Percentiles rank a stretch among this genome's conserved stretches.
Evolutionary conservation across 768 basidiomycete species (phyloP).

Genomic region (Trametes meyenii): DNA sequence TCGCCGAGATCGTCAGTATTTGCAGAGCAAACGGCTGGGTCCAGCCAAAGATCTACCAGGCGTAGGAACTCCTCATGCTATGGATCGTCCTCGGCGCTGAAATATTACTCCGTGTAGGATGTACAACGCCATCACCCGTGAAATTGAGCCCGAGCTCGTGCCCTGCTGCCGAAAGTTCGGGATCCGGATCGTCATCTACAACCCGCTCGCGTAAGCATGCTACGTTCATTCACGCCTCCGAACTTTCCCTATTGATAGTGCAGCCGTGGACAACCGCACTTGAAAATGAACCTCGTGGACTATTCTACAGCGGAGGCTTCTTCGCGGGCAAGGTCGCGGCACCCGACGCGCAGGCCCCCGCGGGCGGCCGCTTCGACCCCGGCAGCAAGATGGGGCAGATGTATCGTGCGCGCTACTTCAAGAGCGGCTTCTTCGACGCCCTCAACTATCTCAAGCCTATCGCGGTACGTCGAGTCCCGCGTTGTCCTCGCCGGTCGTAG

Average conservation of each 20-base stretch:
- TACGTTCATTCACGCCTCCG: neutral
- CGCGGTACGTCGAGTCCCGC: conserved; percentile 37
- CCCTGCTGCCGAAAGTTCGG: conserved; percentile 62
- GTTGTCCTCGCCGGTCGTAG: neutral
- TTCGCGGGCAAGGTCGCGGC: conserved; percentile 57
- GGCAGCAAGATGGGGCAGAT: conserved; percentile 41
- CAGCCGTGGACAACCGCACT: neutral
- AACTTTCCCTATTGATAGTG: neutral
- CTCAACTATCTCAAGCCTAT: conserved; percentile 43
- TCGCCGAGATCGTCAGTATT: conserved; percentile 61
- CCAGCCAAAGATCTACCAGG: conserved; percentile 58
- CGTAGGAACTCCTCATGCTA: conserved; percentile 34
- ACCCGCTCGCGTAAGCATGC: conserved; percentile 49
- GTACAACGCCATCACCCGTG: conserved; percentile 53
- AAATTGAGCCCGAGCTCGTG: conserved; percentile 52
- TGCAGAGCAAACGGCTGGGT: conserved; percentile 57
- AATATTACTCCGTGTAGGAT: conserved; percentile 33
- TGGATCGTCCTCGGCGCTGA: neutral
- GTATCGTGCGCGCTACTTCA: conserved; percentile 51
- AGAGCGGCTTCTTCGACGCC: conserved; percentile 46
- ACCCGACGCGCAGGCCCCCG: conserved; percentile 33
- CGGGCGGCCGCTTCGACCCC: conserved; percentile 47
- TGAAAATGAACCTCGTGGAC: neutral
- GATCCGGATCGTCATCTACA: conserved; percentile 58
- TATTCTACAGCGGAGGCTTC: conserved; percentile 47